A percentile compares a stretch with the other conserved stretches of the same genome.
phyloP scores from a whole-genome alignment of 352 stramenopile species.

The Phytophthora niederhauseri region DNA sequence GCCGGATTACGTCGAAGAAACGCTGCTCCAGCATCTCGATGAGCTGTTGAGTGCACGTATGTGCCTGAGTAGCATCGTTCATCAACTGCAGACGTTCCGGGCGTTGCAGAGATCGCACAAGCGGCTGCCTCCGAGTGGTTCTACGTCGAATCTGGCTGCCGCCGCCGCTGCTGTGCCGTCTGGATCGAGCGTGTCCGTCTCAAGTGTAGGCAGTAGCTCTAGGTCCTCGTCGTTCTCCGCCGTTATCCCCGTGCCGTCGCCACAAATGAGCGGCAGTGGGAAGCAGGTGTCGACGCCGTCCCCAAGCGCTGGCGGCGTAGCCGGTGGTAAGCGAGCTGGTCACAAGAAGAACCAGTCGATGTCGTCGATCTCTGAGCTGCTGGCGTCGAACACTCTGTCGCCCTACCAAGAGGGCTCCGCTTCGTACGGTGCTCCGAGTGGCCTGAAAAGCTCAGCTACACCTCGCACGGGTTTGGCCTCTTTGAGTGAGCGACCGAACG shows the following conservation, averaged over 20 bases:
- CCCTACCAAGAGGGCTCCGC: slow-evolving; percentile 69
- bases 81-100: slow-evolving; percentile 75
- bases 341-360: slow-evolving; percentile 92
- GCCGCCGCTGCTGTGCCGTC: slow-evolving; percentile 23
- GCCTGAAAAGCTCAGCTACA: slow-evolving; percentile 58
- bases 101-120: slow-evolving; percentile 53
- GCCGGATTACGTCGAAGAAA: slow-evolving; percentile 76
- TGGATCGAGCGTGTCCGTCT: slow-evolving; percentile 38
- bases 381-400: slow-evolving; percentile 57
- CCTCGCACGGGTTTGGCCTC: slow-evolving; percentile 75
- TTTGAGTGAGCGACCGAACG: slow-evolving; percentile 60
- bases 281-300: slow-evolving; percentile 44
- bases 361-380: slow-evolving; percentile 87
- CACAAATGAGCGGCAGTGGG: slow-evolving; percentile 41
- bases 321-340: slow-evolving; percentile 59
- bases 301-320: slow-evolving; percentile 27
- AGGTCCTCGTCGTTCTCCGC: slow-evolving; percentile 50
- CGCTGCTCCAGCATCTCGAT: slow-evolving; percentile 67
- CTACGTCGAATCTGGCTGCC: slow-evolving; percentile 32
- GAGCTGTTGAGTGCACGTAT: slow-evolving; percentile 77
- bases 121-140: slow-evolving; percentile 39
- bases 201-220: slow-evolving; percentile 38
- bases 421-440: slow-evolving; percentile 36
- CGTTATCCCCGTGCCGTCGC: slow-evolving; percentile 29
- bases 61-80: slow-evolving; percentile 74